Evolutionary conservation across 2,329 filamentous ascomycete genomes (phyloP).

Genomic region (Ophiostoma angusticollis): DNA sequence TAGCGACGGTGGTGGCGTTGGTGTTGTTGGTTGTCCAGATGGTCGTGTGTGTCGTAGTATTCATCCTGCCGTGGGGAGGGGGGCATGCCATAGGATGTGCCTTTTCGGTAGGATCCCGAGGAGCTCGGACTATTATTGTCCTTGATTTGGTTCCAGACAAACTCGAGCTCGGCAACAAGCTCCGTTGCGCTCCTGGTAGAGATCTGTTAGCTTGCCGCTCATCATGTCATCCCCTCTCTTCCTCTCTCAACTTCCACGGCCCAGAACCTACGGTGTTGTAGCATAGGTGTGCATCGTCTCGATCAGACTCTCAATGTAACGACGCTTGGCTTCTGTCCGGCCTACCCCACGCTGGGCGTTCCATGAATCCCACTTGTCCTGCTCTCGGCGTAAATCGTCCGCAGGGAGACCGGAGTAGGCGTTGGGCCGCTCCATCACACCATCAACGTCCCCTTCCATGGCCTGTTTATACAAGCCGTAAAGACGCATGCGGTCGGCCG

Average conservation of each 20-base stretch:
- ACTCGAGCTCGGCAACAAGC: slow-evolving; percentile 88
- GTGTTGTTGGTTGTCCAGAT: not conserved
- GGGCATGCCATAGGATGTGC: slow-evolving; percentile 16
- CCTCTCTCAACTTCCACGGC: not conserved
- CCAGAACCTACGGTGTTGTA: slow-evolving; percentile 55
- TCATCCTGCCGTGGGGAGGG: slow-evolving; percentile 6
- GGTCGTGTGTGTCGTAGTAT: slow-evolving; percentile 8
- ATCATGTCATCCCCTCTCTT: no score
- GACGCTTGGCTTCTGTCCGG: slow-evolving; percentile 83
- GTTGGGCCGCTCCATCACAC: slow-evolving; percentile 76
- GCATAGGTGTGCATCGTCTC: slow-evolving; percentile 96
- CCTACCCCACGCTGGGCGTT: slow-evolving; percentile 71
- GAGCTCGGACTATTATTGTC: slow-evolving; percentile 58
- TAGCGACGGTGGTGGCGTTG: not conserved
- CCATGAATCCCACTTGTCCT: slow-evolving; percentile 87
- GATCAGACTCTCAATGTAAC: slow-evolving; percentile 88
- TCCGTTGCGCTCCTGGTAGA: slow-evolving; percentile 61
- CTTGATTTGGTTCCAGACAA: slow-evolving; percentile 97
- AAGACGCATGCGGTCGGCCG: slow-evolving; percentile 71
- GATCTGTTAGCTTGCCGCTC: not conserved
- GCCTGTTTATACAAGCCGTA: slow-evolving; percentile 99
- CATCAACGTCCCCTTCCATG: slow-evolving; percentile 95
- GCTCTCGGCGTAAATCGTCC: slow-evolving; percentile 45
- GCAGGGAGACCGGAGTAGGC: slow-evolving; percentile 31
- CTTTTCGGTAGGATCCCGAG: slow-evolving; percentile 42